Conservation (phyloP, 305 asterid genomes). For the Ajuga reptans region DNA sequence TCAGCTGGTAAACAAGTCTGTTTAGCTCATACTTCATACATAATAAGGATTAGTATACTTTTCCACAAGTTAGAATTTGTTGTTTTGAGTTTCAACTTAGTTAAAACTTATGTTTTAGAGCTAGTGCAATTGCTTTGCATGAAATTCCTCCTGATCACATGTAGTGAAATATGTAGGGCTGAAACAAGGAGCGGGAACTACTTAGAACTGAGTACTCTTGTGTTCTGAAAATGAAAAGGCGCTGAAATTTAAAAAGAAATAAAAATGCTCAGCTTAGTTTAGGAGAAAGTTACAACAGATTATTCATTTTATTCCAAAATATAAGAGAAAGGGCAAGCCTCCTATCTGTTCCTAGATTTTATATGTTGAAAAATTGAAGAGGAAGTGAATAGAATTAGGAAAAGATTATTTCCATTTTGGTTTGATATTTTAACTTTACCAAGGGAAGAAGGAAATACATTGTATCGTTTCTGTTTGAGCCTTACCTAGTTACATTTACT, state of each 20-base stretch:
- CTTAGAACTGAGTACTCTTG: neutral
- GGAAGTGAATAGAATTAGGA: neutral
- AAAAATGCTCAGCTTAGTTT: neutral
- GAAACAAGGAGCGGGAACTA: neutral
- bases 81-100: neutral
- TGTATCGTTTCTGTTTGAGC: neutral
- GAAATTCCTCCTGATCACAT: neutral
- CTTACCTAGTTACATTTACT: neutral
- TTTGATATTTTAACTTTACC: neutral
- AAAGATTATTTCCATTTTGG: neutral
- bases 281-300: neutral
- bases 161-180: neutral
- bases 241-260: neutral
- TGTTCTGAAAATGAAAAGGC: neutral
- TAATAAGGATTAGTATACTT: neutral
- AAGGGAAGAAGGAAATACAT: neutral
- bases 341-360: neutral
- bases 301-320: neutral
- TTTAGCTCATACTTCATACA: neutral
- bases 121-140: neutral
- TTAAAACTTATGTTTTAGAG: neutral
- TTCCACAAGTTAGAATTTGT: neutral
- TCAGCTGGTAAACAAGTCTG: neutral
- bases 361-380: neutral
- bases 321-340: neutral